These are phyloP conservation scores for Lodderomyces pseudojiufengensis DNA, from an alignment of 1,139 yeast genomes.

Conservation along the genomic window DNA sequence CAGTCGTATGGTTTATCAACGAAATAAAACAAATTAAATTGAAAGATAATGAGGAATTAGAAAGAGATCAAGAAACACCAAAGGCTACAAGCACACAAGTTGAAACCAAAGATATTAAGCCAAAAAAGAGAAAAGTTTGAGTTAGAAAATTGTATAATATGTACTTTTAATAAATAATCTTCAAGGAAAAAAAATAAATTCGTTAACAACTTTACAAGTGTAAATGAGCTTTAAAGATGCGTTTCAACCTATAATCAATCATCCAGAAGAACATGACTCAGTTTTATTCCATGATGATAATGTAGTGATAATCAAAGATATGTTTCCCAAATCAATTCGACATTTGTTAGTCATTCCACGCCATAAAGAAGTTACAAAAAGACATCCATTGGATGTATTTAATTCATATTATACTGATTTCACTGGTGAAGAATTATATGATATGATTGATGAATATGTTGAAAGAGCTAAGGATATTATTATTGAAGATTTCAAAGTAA, in stretches of 20 bases:
- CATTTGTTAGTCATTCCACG: conserved; percentile 66
- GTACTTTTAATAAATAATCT: too few relatives aligned
- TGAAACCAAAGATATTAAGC: conserved; percentile 1
- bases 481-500: conserved; percentile 28
- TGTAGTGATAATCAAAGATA: conserved; percentile 56
- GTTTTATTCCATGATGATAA: conserved; percentile 46
- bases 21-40: conserved; percentile 59
- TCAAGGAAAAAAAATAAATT: too few relatives aligned
- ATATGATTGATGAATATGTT: conserved; percentile 34
- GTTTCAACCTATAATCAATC: conserved; percentile 31
- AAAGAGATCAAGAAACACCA: conserved; percentile 11
- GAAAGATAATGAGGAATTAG: conserved; percentile 20
- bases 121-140: conserved; percentile 12
- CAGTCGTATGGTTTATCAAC: conserved; percentile 81
- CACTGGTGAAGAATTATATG: conserved; percentile 24
- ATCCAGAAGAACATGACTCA: conserved; percentile 23
- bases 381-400: conserved; percentile 56
- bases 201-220: too few relatives aligned
- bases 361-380: conserved; percentile 30
- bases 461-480: conserved; percentile 40
- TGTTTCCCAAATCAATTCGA: conserved; percentile 58
- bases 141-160: neutral
- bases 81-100: conserved; percentile 1
- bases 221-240: conserved; percentile 34
- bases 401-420: conserved; percentile 18